A percentile compares a stretch with the other conserved stretches of the same genome.
Evolutionary conservation across 345 rosid genomes (phyloP).

Genomic region (Brassica cretica): DNA sequence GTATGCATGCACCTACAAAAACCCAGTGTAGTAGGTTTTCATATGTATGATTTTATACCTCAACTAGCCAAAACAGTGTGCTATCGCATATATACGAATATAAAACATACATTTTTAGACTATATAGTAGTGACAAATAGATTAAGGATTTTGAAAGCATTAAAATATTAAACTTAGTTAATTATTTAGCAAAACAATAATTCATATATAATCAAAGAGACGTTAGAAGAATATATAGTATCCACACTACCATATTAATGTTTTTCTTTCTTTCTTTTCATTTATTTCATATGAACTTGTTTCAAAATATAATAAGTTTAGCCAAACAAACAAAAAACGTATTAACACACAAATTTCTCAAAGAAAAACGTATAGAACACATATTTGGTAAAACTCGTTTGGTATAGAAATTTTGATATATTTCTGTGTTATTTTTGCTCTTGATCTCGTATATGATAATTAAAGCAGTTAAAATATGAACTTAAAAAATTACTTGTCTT

Average conservation of each 20-base stretch:
- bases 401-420: background rate
- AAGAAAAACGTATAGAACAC: background rate
- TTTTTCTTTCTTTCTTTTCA: background rate
- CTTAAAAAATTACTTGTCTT: conserved; percentile 44
- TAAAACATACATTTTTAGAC: background rate
- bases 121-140: background rate
- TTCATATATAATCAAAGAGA: background rate
- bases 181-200: background rate
- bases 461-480: background rate
- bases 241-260: background rate
- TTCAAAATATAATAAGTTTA: background rate
- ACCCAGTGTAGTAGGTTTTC: conserved; percentile 31
- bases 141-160: background rate
- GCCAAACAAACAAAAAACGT: background rate
- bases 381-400: background rate
- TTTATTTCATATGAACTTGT: background rate
- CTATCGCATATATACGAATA: background rate
- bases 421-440: background rate
- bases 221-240: background rate
- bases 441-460: background rate
- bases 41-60: conserved; percentile 6
- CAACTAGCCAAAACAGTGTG: conserved; percentile 2
- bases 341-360: background rate
- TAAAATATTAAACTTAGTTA: background rate
- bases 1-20: conserved; percentile 36